A percentile compares a stretch with the other conserved stretches of the same genome.
These are phyloP conservation scores for Tuber microsphaerosporum DNA, from an alignment of 495 filamentous ascomycete species.

Conservation along the genomic window DNA sequence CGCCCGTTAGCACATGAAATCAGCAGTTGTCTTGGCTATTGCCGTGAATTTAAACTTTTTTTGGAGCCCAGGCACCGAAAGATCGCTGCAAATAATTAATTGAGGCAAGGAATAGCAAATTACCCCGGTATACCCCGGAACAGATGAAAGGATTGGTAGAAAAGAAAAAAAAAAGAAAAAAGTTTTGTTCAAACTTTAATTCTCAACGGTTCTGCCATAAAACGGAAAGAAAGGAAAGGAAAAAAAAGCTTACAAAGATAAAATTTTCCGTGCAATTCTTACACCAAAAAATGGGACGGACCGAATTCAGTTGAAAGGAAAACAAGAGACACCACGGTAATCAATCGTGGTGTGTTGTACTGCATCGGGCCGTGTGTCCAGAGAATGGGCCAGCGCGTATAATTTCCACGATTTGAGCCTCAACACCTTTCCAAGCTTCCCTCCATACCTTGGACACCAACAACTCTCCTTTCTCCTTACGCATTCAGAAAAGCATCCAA, in stretches of 20 bases:
- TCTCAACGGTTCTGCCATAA: neutral
- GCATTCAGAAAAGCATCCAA: neutral
- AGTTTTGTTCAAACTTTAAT: neutral
- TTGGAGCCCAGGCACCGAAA: neutral
- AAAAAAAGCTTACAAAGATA: neutral
- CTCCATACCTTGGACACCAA: slow-evolving; percentile 7
- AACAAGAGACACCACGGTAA: neutral
- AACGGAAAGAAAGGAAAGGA: neutral
- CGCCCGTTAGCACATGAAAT: neutral
- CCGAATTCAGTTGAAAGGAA: neutral
- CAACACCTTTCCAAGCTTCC: slow-evolving; percentile 13
- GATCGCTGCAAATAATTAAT: neutral
- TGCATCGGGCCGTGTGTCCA: neutral
- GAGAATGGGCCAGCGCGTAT: neutral
- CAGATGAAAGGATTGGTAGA: neutral
- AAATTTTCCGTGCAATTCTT: neutral
- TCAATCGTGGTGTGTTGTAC: neutral
- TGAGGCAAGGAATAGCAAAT: neutral
- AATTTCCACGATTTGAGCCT: slow-evolving; percentile 17
- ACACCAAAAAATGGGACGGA: neutral
- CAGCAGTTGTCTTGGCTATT: neutral
- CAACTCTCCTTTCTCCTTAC: neutral
- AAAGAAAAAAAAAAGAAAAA: neutral
- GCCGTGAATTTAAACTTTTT: neutral
- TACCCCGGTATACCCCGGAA: neutral